These are phyloP conservation scores for Daedalea quercina DNA, from an alignment of 768 basidiomycete genomes.

Conservation along the genomic window DNA sequence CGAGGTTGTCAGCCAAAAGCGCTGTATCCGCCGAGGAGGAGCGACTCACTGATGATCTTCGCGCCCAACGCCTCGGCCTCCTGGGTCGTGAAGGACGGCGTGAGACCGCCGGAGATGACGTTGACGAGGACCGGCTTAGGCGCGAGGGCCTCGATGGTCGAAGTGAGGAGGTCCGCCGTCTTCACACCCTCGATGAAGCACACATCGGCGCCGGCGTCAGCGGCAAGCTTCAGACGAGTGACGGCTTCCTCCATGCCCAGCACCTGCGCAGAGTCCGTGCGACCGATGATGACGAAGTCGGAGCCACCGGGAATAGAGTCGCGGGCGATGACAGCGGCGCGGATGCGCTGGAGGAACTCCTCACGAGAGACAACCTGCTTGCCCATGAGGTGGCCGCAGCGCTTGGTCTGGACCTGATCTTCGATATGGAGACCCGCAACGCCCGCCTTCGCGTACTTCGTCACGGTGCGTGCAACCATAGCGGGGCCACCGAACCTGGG, in stretches of 20 bases:
- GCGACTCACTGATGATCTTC: slow-evolving; percentile 65
- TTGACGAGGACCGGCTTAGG: slow-evolving; percentile 77
- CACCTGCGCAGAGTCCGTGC: slow-evolving; percentile 74
- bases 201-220: slow-evolving; percentile 70
- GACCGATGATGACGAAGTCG: slow-evolving; percentile 73
- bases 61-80: slow-evolving; percentile 68
- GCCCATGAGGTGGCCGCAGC: slow-evolving; percentile 74
- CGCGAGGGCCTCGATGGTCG: slow-evolving; percentile 58
- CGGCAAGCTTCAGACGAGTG: slow-evolving; percentile 57
- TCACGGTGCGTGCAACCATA: slow-evolving; percentile 71
- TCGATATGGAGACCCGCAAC: slow-evolving; percentile 76
- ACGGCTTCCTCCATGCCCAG: slow-evolving; percentile 76
- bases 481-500: slow-evolving; percentile 62
- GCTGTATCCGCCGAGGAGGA: not conserved
- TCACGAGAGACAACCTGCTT: slow-evolving; percentile 80
- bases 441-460: slow-evolving; percentile 61
- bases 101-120: slow-evolving; percentile 73
- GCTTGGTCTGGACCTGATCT: slow-evolving; percentile 78
- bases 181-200: slow-evolving; percentile 80
- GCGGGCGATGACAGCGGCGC: slow-evolving; percentile 71
- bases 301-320: slow-evolving; percentile 70
- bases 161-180: slow-evolving; percentile 54
- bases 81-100: slow-evolving; percentile 63
- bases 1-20: not conserved
- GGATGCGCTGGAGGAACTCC: slow-evolving; percentile 67